Base-by-base conservation (phyloP, 805 yeast species). In the Spathaspora girioi region DNA sequence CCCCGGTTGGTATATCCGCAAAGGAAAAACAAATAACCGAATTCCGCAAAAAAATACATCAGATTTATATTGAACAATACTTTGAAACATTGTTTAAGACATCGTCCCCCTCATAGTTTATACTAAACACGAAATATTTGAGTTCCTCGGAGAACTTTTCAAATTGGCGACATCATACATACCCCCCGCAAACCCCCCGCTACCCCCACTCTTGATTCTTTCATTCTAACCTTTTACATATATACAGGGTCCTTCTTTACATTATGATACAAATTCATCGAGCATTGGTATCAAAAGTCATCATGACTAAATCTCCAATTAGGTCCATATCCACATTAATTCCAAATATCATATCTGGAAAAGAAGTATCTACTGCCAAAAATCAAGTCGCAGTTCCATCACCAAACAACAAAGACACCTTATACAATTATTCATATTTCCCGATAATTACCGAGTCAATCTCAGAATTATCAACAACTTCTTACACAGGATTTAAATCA, bases 401-500 rank as follows among this genome's bases (percentile, higher is more conserved):
- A 6, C 58, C 42, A 23, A 23, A 23, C 27, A 26, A 38, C 17
- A 14, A 27, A 10, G 41, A 32, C 8, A 46, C 45, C 10, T 38
- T 56, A 17, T 56, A 56, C 23, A 15, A 40, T 15, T 50, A 23
- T 41, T 29, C 50, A 3, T 6, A 15, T 2, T 46, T 48, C n/a
- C 47, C 49, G 17, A 38, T 47, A 17, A 23, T 44, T 15, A 50
- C 51, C 27, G 11, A 43, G 20, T 45, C 38, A 2, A 42, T 64
- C 1, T 50, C 49, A 6, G 44, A 44, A 3, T 49, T 68, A 15
- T 61, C 66, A 52, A 45, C 46, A 10, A 53, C 51, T 31, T 55
- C 73, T 3, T 45, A 59, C 32, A 18, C 46, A 7, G 75, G 74
- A 5, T 67, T 67, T 44, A 48, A 52, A 8, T 53, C 55, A 42